phyloP scores from a whole-genome alignment of 2,329 filamentous ascomycete species.

The Aspergillus sp. region DNA sequence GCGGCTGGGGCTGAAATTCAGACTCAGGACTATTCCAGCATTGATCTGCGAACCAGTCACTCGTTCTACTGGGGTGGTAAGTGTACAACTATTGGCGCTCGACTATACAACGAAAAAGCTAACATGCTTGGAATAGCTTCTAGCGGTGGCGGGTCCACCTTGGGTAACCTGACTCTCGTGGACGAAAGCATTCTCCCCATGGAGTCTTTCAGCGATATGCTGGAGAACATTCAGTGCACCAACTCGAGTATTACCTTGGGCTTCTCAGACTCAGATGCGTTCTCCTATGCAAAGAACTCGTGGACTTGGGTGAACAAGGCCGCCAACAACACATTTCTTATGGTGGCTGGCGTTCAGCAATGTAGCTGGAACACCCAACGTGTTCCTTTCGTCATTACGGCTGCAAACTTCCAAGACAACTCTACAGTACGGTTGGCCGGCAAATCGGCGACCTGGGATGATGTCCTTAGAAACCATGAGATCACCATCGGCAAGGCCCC shows the following conservation, averaged over 20 bases:
- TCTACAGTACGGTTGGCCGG: slow-evolving; percentile 19
- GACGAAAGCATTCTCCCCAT: slow-evolving; percentile 23
- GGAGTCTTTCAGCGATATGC: slow-evolving; percentile 19
- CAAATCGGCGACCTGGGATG: slow-evolving; percentile 21
- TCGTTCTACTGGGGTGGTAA: slow-evolving; percentile 25
- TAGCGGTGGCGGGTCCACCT: slow-evolving; percentile 17
- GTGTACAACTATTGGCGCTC: neutral
- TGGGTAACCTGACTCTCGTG: slow-evolving; percentile 24
- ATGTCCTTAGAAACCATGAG: slow-evolving; percentile 22
- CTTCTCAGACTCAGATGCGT: slow-evolving; percentile 17
- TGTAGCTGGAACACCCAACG: slow-evolving; percentile 27
- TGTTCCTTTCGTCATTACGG: slow-evolving; percentile 24
- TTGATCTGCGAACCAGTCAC: slow-evolving; percentile 21
- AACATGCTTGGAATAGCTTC: slow-evolving; percentile 10
- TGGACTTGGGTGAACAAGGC: slow-evolving; percentile 27
- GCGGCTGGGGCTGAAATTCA: slow-evolving; percentile 4
- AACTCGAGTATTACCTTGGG: slow-evolving; percentile 19
- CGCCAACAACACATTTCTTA: slow-evolving; percentile 19
- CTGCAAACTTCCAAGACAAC: slow-evolving; percentile 19
- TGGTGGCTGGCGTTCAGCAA: slow-evolving; percentile 25
- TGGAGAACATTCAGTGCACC: slow-evolving; percentile 21
- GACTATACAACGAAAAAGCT: neutral
- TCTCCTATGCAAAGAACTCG: slow-evolving; percentile 15
- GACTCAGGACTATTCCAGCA: slow-evolving; percentile 7
- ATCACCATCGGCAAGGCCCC: slow-evolving; percentile 22